Conservation (phyloP, 805 yeast genomes). For the Clavispora santaluciae region DNA sequence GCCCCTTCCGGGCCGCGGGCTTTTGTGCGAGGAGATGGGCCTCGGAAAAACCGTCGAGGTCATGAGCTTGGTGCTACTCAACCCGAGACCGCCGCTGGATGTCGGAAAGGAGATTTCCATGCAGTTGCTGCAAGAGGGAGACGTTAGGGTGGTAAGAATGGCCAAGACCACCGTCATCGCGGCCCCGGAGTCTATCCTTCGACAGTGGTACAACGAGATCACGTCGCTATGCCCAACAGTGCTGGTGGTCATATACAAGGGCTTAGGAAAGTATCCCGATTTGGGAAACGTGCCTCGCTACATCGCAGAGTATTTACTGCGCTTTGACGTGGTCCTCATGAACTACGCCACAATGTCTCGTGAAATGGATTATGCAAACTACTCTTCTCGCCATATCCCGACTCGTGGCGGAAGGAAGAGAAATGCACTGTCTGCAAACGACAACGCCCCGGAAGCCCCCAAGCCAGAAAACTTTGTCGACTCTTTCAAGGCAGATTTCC, state of each 20-base stretch:
- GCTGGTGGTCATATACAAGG: constrained; percentile 60
- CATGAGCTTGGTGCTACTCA: constrained; percentile 56
- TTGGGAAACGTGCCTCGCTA: constrained; percentile 28
- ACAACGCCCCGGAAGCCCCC: constrained; percentile 4
- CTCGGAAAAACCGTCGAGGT: constrained; percentile 92
- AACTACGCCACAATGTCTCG: constrained; percentile 66
- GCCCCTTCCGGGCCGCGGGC: constrained; percentile 51
- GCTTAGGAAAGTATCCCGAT: constrained; percentile 32
- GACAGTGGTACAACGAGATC: constrained; percentile 85
- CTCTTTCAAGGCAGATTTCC: constrained; percentile 10
- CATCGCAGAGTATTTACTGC: constrained; percentile 51
- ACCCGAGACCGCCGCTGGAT: constrained; percentile 46
- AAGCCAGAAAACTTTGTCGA: constrained; percentile 2
- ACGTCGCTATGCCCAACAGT: constrained; percentile 52
- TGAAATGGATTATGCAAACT: constrained; percentile 77
- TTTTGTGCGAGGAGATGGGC: constrained; percentile 95
- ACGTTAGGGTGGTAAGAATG: constrained; percentile 42
- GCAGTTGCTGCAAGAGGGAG: constrained; percentile 32
- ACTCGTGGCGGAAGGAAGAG: constrained; percentile 28
- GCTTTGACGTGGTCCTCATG: constrained; percentile 74
- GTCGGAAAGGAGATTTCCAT: constrained; percentile 26
- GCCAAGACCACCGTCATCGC: constrained; percentile 75
- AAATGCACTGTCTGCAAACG: constrained; percentile 4
- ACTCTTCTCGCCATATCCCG: constrained; percentile 52
- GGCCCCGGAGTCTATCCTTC: constrained; percentile 77